Conservation (phyloP, 2,329 filamentous ascomycete genomes). For the Botrytis tulipae region DNA sequence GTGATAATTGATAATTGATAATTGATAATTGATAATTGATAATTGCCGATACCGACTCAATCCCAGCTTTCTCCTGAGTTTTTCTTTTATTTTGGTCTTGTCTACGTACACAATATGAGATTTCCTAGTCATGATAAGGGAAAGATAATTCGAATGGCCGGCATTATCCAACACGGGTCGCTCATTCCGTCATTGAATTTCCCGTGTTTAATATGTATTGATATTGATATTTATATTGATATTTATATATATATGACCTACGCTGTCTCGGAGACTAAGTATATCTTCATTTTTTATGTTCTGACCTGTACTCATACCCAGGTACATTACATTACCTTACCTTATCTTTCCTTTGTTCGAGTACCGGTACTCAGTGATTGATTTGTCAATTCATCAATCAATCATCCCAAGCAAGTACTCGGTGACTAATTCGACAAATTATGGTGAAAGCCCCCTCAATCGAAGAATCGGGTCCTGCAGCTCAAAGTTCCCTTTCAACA, state of each 20-base stretch:
- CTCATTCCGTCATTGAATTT: not conserved
- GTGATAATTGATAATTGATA: too few species aligned
- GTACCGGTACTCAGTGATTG: not conserved
- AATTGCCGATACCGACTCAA: not conserved
- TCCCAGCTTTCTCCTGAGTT: conserved; percentile 1
- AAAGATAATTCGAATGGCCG: not conserved
- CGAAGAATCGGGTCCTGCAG: not conserved
- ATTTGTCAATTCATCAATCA: not conserved
- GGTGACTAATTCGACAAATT: not conserved
- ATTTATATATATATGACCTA: too few species aligned
- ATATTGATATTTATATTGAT: too few species aligned
- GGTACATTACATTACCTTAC: not conserved
- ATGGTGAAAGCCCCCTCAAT: not conserved
- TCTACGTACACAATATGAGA: not conserved
- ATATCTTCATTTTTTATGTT: not conserved
- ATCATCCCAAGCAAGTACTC: not conserved
- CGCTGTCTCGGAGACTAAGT: not conserved
- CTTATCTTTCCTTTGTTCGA: not conserved
- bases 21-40: not conserved
- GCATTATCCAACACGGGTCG: not conserved
- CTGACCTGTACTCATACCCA: not conserved
- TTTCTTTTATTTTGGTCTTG: not conserved
- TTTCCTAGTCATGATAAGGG: not conserved
- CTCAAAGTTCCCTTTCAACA: conserved; percentile 6
- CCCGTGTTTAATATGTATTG: too few species aligned